Base-by-base conservation (phyloP, 768 basidiomycete species). In the Neoboletus brunneissimus region DNA sequence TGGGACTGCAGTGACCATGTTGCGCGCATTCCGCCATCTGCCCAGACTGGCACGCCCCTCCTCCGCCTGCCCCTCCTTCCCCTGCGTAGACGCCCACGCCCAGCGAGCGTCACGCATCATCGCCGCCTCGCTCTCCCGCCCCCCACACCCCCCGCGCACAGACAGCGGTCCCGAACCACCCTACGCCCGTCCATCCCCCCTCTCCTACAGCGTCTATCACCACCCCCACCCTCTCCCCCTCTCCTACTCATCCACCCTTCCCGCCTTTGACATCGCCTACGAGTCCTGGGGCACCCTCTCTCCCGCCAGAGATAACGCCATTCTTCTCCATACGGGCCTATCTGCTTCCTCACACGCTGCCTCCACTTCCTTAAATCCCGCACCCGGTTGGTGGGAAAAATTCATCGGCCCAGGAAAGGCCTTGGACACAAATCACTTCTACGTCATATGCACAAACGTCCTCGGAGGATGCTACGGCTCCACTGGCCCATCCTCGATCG, bases 391-490 rank as follows among this genome's bases (percentile, higher is more conserved):
- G 97, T 99, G 97, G 97, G 91, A 98, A 74, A 88, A 89, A 65
- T 99, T 98, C 74, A 94, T 99, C 61, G 97, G 97, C 0, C 94
- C 96, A 5, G 92, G 92, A 49, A 93, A 89, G 65, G 85, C 95
- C 11, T 78, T 99, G 41, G 97, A 99, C 77, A 98, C 97, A 7
- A 78, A 94, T 67, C 81, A 85, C 52, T 97, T 89, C 78, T 98
- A 91, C 73, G 76, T 98, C 69, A 84, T 99, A 42, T 99, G 97
- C 76, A 91, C 94, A 11, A 99, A 98, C 72, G 94, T 94, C 54
- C 79, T 99, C 41, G 97, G 95, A 1, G 96, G 97, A 0, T 99
- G 97, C 76, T 98, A 98, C 69, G 97, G 97, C 38, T 91, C 92
- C 10, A 98, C 97, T 0, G 97, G 97, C 1, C 97, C 97, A 1